These are phyloP conservation scores for Trichoderma atroviride DNA, from an alignment of 2,329 filamentous ascomycete genomes.

Conservation along the genomic window DNA sequence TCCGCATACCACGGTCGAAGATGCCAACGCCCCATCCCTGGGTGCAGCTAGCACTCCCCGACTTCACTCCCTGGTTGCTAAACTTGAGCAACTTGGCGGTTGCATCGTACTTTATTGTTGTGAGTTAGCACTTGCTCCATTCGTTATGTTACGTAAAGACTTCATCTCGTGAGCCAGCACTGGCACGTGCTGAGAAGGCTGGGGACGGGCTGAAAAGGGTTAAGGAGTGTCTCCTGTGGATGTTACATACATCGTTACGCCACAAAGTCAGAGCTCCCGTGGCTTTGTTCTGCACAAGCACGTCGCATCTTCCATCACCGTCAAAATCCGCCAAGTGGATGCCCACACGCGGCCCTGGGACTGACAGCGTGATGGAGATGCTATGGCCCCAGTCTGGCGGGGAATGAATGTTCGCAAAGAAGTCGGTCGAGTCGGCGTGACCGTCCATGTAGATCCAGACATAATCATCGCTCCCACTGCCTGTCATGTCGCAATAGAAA, in stretches of 20 bases:
- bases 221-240: no score
- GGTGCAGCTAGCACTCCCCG: not conserved
- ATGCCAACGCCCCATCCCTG: conserved; percentile 7
- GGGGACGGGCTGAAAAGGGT: no score
- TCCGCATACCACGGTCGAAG: conserved; percentile 1
- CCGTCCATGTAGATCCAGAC: conserved; percentile 9
- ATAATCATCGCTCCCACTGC: conserved; percentile 6
- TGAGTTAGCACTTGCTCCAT: not conserved
- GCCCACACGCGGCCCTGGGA: conserved; percentile 1
- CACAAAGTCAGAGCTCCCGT: not conserved
- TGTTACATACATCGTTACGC: not conserved
- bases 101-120: not conserved
- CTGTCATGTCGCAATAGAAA: conserved; percentile 11
- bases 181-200: no score
- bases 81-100: not conserved
- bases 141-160: conserved; percentile 10
- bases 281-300: not conserved
- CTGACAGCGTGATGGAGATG: conserved; percentile 5
- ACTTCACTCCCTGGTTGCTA: not conserved
- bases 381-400: conserved; percentile 4
- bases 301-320: not conserved
- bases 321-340: not conserved
- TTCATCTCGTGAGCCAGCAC: no score
- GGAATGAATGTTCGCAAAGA: not conserved
- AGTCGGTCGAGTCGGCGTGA: conserved; percentile 3